These are phyloP conservation scores for Tuber umbilicatum DNA, from an alignment of 495 filamentous ascomycete genomes.

Conservation along the genomic window DNA sequence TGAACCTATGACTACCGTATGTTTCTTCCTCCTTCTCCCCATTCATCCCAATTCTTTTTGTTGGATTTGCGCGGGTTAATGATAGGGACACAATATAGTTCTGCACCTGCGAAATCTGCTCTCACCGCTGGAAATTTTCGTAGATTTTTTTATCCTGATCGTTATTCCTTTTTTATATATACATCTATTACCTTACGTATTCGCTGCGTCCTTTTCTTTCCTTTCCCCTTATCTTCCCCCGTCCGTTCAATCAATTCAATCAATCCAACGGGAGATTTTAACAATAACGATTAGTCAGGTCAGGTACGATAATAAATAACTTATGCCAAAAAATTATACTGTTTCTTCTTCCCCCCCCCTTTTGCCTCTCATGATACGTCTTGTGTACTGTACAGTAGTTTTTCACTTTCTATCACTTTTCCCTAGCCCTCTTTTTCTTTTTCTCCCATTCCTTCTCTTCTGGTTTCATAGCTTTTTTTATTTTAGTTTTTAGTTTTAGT, in stretches of 20 bases:
- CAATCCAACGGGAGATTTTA: conserved; percentile 24
- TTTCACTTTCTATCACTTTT: conserved; percentile 15
- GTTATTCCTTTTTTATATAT: not conserved
- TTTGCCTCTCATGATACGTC: not conserved
- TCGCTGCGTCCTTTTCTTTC: not conserved
- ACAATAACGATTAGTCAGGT: conserved; percentile 21
- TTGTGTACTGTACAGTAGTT: not conserved
- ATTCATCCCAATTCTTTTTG: not conserved
- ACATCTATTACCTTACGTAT: not conserved
- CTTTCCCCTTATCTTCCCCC: not conserved
- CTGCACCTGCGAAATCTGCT: conserved; percentile 68
- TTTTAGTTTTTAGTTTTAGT: conserved; percentile 16
- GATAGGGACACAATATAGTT: conserved; percentile 44
- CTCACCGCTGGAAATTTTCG: conserved; percentile 63
- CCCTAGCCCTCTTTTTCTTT: conserved; percentile 10
- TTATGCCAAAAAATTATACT: conserved; percentile 17
- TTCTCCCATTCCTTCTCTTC: conserved; percentile 20
- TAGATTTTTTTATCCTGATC: conserved; percentile 14
- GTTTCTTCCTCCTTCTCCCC: not conserved
- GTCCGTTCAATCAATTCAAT: not conserved
- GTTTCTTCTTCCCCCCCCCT: conserved; percentile 18
- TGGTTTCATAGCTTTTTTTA: conserved; percentile 21
- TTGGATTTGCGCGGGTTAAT: not conserved
- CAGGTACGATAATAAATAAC: conserved; percentile 36
- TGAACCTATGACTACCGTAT: conserved; percentile 71